phyloP scores from a whole-genome alignment of 257 asterid species.

The Gentiana dahurica region DNA sequence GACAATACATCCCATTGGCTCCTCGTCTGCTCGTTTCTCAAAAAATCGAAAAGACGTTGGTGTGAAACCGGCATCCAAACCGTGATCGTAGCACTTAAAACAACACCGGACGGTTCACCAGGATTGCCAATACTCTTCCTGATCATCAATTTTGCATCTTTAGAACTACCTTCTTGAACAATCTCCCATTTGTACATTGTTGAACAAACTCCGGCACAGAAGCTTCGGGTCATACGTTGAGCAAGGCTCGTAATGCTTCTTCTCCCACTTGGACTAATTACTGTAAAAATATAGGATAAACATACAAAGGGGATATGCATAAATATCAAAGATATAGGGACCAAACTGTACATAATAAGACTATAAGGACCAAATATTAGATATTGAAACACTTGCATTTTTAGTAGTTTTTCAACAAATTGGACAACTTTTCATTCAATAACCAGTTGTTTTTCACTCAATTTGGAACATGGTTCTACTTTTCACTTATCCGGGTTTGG shows the following conservation, averaged over 20 bases:
- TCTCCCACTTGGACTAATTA: slow-evolving; percentile 33
- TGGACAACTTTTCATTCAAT: no score
- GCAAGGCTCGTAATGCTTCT: slow-evolving; percentile 52
- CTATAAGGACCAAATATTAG: no score
- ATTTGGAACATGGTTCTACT: no score
- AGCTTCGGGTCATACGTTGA: slow-evolving; percentile 59
- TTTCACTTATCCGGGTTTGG: no score
- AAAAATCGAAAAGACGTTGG: slow-evolving; percentile 38
- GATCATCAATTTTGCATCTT: slow-evolving; percentile 44
- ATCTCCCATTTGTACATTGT: slow-evolving; percentile 59
- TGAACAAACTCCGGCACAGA: slow-evolving; percentile 52
- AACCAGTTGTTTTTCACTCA: no score
- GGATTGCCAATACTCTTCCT: slow-evolving; percentile 43
- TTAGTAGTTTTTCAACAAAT: no score
- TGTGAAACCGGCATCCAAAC: slow-evolving; percentile 58
- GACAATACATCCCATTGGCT: slow-evolving; percentile 67
- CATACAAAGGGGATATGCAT: no score
- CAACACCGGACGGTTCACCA: slow-evolving; percentile 65
- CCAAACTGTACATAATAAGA: no score
- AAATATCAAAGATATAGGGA: no score
- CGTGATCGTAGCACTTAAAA: slow-evolving; percentile 61
- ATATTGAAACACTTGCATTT: no score
- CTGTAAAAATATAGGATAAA: slow-evolving; percentile 19
- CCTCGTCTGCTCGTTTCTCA: slow-evolving; percentile 47
- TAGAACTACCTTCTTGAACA: slow-evolving; percentile 32